These are phyloP conservation scores for Lagenaria siceraria DNA, from an alignment of 306 rosid species.

Conservation along the genomic window DNA sequence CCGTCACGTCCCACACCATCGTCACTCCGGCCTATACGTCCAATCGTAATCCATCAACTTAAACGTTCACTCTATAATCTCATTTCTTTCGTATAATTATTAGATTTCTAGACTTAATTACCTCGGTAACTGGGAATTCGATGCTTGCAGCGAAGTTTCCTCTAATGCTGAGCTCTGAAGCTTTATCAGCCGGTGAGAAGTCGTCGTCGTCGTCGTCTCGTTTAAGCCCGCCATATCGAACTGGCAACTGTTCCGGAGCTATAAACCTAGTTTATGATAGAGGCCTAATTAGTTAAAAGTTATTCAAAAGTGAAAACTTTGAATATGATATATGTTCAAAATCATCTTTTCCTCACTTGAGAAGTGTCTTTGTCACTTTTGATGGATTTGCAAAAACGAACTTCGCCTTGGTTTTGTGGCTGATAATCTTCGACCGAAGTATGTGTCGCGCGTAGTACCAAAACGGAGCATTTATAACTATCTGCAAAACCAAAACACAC, in stretches of 20 bases:
- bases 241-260: conserved; percentile 64
- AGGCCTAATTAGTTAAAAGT: neutral
- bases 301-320: neutral
- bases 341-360: conserved; percentile 36
- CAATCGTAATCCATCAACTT: neutral
- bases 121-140: conserved; percentile 51
- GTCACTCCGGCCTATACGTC: conserved; percentile 47
- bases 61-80: too few species aligned
- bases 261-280: conserved; percentile 27
- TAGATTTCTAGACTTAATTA: neutral
- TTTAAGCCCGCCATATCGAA: conserved; percentile 66
- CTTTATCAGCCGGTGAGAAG: conserved; percentile 43
- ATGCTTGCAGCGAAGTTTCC: conserved; percentile 25
- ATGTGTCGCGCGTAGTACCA: conserved; percentile 57
- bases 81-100: neutral
- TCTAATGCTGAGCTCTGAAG: conserved; percentile 31
- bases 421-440: conserved; percentile 36
- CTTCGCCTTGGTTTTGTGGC: conserved; percentile 36
- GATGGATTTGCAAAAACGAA: conserved; percentile 53
- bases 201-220: conserved; percentile 45
- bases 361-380: conserved; percentile 48
- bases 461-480: conserved; percentile 60
- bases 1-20: conserved; percentile 66
- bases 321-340: too few species aligned
- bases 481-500: conserved; percentile 22